Conservation (phyloP, 2,329 filamentous ascomycete species). For the Zasmidium citrigriseum region DNA sequence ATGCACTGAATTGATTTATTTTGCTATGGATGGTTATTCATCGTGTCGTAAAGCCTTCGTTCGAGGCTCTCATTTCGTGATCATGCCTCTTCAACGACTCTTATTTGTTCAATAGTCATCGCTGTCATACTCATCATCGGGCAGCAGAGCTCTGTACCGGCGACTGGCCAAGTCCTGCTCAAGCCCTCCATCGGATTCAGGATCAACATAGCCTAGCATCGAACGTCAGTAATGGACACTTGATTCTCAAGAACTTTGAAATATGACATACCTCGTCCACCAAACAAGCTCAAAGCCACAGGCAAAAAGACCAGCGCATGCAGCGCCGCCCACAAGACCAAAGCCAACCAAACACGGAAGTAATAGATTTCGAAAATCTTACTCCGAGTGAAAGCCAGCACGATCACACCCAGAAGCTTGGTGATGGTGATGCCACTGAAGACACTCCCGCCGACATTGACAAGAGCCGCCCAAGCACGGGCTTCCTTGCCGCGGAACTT, state of each 20-base stretch:
- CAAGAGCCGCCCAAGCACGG: constrained; percentile 86
- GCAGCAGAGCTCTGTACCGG: constrained; percentile 73
- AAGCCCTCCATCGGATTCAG: constrained; percentile 81
- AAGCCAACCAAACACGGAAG: constrained; percentile 91
- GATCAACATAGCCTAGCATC: constrained; percentile 73
- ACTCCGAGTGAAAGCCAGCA: constrained; percentile 89
- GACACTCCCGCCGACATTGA: constrained; percentile 91
- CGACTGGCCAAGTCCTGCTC: constrained; percentile 84
- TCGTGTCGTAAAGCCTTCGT: background rate
- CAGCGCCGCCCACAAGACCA: constrained; percentile 84
- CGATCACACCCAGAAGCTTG: constrained; percentile 87
- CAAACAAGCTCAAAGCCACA: constrained; percentile 80
- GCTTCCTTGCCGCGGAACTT: constrained; percentile 81
- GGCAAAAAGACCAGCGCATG: constrained; percentile 92
- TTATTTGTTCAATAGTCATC: constrained; percentile 56
- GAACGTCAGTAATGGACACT: background rate
- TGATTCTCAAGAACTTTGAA: background rate
- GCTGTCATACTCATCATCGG: constrained; percentile 76
- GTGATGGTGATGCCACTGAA: constrained; percentile 96
- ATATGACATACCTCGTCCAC: constrained; percentile 67
- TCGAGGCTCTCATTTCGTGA: background rate
- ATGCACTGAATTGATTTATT: background rate
- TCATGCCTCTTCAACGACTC: background rate
- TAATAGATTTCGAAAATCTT: constrained; percentile 99
- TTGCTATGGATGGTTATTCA: background rate